Percentiles rank a stretch among this genome's conserved stretches.
These are phyloP conservation scores for Ochromonas danica DNA, from an alignment of 108 stramenopile genomes.

Conservation along the genomic window DNA sequence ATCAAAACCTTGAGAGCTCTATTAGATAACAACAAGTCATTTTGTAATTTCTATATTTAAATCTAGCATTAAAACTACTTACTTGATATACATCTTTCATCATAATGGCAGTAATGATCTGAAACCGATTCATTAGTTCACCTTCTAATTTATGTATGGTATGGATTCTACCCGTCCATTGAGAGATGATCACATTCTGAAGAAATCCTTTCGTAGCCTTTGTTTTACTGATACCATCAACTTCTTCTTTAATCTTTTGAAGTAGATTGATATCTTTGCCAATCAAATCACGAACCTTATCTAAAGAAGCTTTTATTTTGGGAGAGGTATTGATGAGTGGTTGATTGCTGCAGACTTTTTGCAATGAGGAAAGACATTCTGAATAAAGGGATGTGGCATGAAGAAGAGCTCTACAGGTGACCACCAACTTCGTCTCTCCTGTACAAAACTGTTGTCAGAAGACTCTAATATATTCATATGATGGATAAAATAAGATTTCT, in stretches of 20 bases:
- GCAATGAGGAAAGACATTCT: too few species aligned
- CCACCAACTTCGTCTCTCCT: too few species aligned
- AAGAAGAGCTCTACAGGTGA: too few species aligned
- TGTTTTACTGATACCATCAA: not conserved
- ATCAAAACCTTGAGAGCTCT: too few species aligned
- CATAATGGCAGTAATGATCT: slow-evolving; percentile 23
- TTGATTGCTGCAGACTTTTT: too few species aligned
- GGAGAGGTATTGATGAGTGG: not conserved
- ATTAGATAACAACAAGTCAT: too few species aligned
- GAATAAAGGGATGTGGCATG: too few species aligned
- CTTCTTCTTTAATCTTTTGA: not conserved
- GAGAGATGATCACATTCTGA: not conserved
- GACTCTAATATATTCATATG: too few species aligned
- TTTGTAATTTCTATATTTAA: too few species aligned
- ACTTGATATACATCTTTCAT: slow-evolving; percentile 8
- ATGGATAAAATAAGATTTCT: too few species aligned
- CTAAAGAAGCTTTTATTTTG: not conserved
- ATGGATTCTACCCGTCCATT: not conserved
- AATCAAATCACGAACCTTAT: not conserved
- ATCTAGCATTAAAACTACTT: too few species aligned
- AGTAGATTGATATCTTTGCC: not conserved
- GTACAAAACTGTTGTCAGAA: too few species aligned
- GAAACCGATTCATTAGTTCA: not conserved
- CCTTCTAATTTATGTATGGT: not conserved
- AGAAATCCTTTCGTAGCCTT: not conserved